Evolutionary conservation across 345 rosid species (phyloP), one percentile per base, ranked within the genome.

Genomic region (Acer negundo): DNA sequence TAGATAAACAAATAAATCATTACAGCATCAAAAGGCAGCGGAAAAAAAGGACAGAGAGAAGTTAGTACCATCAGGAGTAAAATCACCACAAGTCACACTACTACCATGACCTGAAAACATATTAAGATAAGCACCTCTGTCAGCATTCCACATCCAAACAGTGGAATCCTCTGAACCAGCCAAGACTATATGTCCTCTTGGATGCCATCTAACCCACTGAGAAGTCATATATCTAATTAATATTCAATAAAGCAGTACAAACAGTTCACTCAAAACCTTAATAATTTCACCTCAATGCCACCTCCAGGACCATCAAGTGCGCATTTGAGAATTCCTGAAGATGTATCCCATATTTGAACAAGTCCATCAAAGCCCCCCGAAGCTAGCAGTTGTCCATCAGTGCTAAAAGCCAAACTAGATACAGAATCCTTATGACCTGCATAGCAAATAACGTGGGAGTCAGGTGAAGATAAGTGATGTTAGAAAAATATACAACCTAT

Each of bases 141-240:
- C 97, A 42, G 97, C 99, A 88, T 96, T 94, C 98, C 99, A 94
- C 98, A 96, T 90, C 97, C 97, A 94, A 24, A 87, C 82, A 81
- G 82, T 86, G 67, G 88, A 86, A 82, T 94, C 97, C 77, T 93
- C 95, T 0, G 93, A 91, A 79, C 99, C 98, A 35, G 92, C 97
- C 84, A 92, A 91, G 73, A 96, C 80, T 65, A 94, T n/a, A 75
- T 91, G 93, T 75, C 97, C 98, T 82, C 88, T 90, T 23, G 97
- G 98, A 87, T 96, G 98, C 97, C 99, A 96, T 77, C 75, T 89
- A 81, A 96, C 87, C 99, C 99, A 96, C 98, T 96, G 83, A 62
- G 28, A 74, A 77, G 53, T n/a, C 69, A 79, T 65, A 81, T 23
- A 66, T 69, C 69, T 75, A 73, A 69, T 81, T 63, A 26, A 77